A percentile compares a stretch with the other conserved stretches of the same genome.
These are phyloP conservation scores for Cryomyces antarcticus DNA, from an alignment of 495 filamentous ascomycete species.

Conservation along the genomic window DNA sequence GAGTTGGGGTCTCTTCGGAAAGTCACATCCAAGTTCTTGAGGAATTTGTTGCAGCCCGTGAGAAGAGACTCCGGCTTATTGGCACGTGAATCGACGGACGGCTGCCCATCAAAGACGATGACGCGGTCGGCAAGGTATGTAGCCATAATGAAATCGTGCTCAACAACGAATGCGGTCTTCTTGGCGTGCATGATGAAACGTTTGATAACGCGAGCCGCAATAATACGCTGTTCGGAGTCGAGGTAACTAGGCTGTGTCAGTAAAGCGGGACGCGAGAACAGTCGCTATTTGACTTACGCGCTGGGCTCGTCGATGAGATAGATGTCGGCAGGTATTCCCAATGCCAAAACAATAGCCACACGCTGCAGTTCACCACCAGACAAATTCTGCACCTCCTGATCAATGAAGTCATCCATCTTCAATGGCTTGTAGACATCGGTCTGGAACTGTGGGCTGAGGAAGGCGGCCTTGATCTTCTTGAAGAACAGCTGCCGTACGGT, in stretches of 20 bases:
- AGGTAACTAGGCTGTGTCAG: conserved; percentile 34
- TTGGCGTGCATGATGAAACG: conserved; percentile 99
- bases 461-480: conserved; percentile 93
- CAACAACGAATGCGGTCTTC: conserved; percentile 97
- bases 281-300: conserved; percentile 20
- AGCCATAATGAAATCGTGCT: conserved; percentile 99
- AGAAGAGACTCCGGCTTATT: conserved; percentile 80
- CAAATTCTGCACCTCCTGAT: conserved; percentile 95
- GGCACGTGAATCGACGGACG: conserved; percentile 69
- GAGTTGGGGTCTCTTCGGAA: conserved; percentile 96
- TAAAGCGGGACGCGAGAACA: background rate
- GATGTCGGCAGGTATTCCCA: conserved; percentile 91
- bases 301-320: conserved; percentile 95
- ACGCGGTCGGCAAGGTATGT: conserved; percentile 94
- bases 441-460: conserved; percentile 93
- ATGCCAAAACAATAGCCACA: conserved; percentile 89
- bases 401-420: conserved; percentile 95
- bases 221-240: conserved; percentile 96
- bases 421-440: conserved; percentile 98
- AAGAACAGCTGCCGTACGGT: conserved; percentile 90
- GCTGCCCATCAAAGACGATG: conserved; percentile 91
- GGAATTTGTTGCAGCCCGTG: conserved; percentile 90
- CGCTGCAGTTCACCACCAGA: conserved; percentile 98
- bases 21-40: conserved; percentile 89
- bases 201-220: conserved; percentile 93